A percentile compares a stretch with the other conserved stretches of the same genome.
These are phyloP conservation scores for Delitschia confertaspora DNA, from an alignment of 495 filamentous ascomycete species.

Conservation along the genomic window DNA sequence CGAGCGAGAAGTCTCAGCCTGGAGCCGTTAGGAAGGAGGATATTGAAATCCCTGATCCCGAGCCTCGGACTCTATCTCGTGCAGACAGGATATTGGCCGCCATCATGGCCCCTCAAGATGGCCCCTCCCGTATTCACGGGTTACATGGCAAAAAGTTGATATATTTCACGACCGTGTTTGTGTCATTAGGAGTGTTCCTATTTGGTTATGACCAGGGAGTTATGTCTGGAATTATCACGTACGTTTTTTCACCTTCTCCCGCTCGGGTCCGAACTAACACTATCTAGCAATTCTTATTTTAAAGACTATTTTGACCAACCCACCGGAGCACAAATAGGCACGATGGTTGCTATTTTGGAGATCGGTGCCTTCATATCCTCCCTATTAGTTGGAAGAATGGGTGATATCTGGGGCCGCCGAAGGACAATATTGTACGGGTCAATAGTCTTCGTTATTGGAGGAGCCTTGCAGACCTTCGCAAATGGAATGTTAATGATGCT, in stretches of 20 bases:
- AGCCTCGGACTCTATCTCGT: conserved; percentile 50
- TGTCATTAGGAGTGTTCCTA: conserved; percentile 92
- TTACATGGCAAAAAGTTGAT: conserved; percentile 91
- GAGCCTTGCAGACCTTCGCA: conserved; percentile 74
- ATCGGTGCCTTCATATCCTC: conserved; percentile 89
- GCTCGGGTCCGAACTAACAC: conserved; percentile 8
- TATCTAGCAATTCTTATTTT: conserved; percentile 61
- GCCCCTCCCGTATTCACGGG: conserved; percentile 65
- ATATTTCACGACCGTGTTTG: conserved; percentile 98
- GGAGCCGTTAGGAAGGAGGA: conserved; percentile 62
- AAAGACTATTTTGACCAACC: conserved; percentile 88
- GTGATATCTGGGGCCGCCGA: conserved; percentile 83
- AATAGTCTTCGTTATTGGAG: conserved; percentile 82
- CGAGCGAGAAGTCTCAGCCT: conserved; percentile 32
- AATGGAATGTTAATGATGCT: conserved; percentile 86
- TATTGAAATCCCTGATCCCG: conserved; percentile 68
- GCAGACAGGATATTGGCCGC: conserved; percentile 59
- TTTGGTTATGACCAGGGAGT: conserved; percentile 99
- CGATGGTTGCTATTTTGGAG: conserved; percentile 94
- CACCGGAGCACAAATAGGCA: conserved; percentile 73
- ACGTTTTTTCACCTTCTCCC: conserved; percentile 35
- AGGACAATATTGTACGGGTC: conserved; percentile 92
- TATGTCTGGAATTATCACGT: conserved; percentile 99
- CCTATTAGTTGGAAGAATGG: conserved; percentile 75
- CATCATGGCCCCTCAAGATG: conserved; percentile 75